Evolutionary conservation across 75 land plant species (phyloP).

Genomic region (Picea sitchensis): DNA sequence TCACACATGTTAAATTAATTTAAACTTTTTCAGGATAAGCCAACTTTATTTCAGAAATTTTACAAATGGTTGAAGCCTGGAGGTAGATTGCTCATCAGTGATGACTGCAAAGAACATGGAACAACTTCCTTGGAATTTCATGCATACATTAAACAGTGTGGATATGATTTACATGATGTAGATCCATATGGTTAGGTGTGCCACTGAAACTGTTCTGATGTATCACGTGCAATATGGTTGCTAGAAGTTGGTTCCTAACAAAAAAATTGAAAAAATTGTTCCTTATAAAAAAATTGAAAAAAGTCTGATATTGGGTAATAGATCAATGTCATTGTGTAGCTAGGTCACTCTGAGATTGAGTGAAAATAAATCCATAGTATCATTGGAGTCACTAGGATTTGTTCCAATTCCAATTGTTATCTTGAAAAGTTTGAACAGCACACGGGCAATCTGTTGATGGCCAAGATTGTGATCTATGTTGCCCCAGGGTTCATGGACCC

Average conservation of each 20-base stretch:
- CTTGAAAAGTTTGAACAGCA: neutral
- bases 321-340: neutral
- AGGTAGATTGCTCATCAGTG: constrained; percentile 86
- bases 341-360: neutral
- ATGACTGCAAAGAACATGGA: constrained; percentile 76
- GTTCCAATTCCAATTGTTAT: neutral
- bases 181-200: constrained; percentile 82
- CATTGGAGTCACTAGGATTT: neutral
- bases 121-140: constrained; percentile 65
- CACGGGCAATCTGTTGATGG: neutral
- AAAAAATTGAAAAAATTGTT: too few species aligned
- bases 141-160: constrained; percentile 84
- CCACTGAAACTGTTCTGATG: neutral
- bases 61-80: constrained; percentile 94
- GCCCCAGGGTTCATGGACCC: too few species aligned
- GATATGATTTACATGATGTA: constrained; percentile 95
- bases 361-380: neutral
- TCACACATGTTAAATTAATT: neutral
- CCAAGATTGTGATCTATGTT: neutral
- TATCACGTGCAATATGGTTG: neutral
- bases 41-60: constrained; percentile 67
- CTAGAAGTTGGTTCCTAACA: neutral
- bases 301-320: neutral
- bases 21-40: constrained; percentile 70
- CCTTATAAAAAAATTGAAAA: neutral